Percentiles rank a stretch among this genome's conserved stretches.
Evolutionary conservation across 2,329 filamentous ascomycete genomes (phyloP).

Genomic region (Esteya vermicola): DNA sequence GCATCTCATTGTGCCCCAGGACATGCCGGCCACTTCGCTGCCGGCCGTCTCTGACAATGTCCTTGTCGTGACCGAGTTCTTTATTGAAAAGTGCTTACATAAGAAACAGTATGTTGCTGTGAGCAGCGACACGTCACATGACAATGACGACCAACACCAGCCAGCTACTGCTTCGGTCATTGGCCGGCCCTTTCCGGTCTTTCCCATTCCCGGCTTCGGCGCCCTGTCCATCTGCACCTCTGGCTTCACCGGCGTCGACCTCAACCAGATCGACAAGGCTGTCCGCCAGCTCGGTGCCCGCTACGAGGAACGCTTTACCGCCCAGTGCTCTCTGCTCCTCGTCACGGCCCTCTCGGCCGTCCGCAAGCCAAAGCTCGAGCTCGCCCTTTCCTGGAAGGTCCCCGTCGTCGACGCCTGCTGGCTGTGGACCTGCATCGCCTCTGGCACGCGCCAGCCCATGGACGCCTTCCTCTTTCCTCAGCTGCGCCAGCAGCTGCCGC

Average conservation of each 20-base stretch:
- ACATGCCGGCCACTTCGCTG: constrained; percentile 29
- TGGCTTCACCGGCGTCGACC: constrained; percentile 69
- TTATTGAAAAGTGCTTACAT: constrained; percentile 78
- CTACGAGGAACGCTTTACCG: constrained; percentile 66
- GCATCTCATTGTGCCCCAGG: constrained; percentile 42
- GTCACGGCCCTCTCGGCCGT: constrained; percentile 45
- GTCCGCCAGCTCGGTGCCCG: constrained; percentile 63
- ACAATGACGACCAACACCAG: background rate
- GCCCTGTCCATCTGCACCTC: constrained; percentile 65
- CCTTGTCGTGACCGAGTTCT: constrained; percentile 70
- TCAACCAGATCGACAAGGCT: constrained; percentile 69
- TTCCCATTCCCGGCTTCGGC: constrained; percentile 56
- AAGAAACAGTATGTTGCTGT: constrained; percentile 59
- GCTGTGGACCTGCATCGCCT: constrained; percentile 69
- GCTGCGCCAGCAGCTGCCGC: constrained; percentile 18
- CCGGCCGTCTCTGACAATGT: constrained; percentile 25
- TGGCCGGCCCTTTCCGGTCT: constrained; percentile 59
- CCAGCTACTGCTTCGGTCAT: constrained; percentile 40
- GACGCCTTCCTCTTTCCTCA: constrained; percentile 33
- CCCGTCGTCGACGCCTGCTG: constrained; percentile 71
- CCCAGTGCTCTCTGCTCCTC: constrained; percentile 63
- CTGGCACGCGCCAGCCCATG: constrained; percentile 31
- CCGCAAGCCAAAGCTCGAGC: constrained; percentile 61
- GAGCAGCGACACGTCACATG: constrained; percentile 50
- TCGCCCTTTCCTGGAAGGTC: constrained; percentile 60